Evolutionary conservation across 495 filamentous ascomycete species (phyloP).

Genomic region (Acidiella bohemica): DNA sequence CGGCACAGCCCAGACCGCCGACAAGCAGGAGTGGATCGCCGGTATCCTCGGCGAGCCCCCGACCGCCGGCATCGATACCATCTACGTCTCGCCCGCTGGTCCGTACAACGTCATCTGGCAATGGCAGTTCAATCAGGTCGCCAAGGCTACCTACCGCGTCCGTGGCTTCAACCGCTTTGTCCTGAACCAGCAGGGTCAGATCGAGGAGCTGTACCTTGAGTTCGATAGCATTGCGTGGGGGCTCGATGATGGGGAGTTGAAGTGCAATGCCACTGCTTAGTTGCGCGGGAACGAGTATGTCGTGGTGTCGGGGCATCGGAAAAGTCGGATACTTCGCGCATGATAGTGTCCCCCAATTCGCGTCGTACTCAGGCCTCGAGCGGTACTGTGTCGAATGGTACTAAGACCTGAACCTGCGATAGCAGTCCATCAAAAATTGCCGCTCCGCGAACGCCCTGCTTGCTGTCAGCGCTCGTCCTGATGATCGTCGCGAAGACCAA

Average conservation of each 20-base stretch:
- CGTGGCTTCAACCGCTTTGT: slow-evolving; percentile 1
- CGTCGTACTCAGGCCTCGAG: no score
- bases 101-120: slow-evolving; percentile 1
- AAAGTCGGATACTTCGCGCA: no score
- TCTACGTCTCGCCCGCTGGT: neutral
- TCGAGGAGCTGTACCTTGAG: slow-evolving; percentile 1
- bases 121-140: slow-evolving; percentile 5
- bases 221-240: slow-evolving; percentile 6
- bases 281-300: neutral
- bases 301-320: no score
- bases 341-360: no score
- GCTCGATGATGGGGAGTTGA: slow-evolving; percentile 8
- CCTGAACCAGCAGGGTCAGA: neutral
- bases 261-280: slow-evolving; percentile 1
- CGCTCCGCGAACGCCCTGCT: slow-evolving; percentile 48
- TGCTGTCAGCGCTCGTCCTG: no score
- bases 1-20: neutral
- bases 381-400: no score
- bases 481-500: no score
- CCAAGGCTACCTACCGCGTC: neutral
- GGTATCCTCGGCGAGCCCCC: neutral
- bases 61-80: neutral
- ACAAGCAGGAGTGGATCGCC: slow-evolving; percentile 2
- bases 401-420: slow-evolving; percentile 9
- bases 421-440: slow-evolving; percentile 11